These are phyloP conservation scores for Puccinia triticina DNA, from an alignment of 1,284 basidiomycete genomes.

Conservation along the genomic window DNA sequence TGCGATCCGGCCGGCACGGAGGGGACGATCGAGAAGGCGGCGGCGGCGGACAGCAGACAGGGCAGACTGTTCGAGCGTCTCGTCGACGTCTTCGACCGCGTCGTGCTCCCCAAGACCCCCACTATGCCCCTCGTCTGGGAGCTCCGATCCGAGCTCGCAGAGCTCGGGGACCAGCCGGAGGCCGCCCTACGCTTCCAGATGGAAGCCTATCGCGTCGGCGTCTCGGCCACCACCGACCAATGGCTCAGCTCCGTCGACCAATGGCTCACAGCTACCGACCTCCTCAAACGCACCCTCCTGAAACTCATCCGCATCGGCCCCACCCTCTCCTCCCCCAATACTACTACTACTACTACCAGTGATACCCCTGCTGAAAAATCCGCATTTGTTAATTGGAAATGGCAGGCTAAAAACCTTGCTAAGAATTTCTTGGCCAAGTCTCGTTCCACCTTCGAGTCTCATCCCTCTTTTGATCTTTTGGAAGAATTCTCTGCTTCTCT, in stretches of 20 bases:
- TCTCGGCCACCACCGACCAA: constrained; percentile 68
- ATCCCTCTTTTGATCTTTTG: background rate
- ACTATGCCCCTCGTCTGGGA: constrained; percentile 68
- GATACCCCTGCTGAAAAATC: background rate
- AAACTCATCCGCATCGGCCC: background rate
- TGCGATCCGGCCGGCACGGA: background rate
- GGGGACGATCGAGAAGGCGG: background rate
- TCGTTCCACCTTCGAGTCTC: background rate
- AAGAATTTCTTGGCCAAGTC: constrained; percentile 10
- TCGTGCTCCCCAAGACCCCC: constrained; percentile 69
- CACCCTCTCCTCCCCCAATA: background rate
- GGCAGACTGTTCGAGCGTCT: constrained; percentile 66
- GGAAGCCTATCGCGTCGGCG: constrained; percentile 75
- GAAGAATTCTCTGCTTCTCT: background rate
- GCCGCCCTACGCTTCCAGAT: constrained; percentile 76
- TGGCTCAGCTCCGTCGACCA: constrained; percentile 9
- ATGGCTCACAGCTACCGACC: constrained; percentile 1
- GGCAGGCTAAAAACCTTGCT: constrained; percentile 14
- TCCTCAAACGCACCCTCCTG: background rate
- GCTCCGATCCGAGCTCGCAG: constrained; percentile 74
- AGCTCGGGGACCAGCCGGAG: constrained; percentile 67
- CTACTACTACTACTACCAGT: background rate
- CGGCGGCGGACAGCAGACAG: constrained; percentile 57
- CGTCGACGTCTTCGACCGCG: constrained; percentile 67
- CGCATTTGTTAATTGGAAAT: background rate